Percentiles rank a stretch among this genome's conserved stretches.
Conservation (phyloP, 208 protist genomes). For the Angomonas ambiguus region DNA sequence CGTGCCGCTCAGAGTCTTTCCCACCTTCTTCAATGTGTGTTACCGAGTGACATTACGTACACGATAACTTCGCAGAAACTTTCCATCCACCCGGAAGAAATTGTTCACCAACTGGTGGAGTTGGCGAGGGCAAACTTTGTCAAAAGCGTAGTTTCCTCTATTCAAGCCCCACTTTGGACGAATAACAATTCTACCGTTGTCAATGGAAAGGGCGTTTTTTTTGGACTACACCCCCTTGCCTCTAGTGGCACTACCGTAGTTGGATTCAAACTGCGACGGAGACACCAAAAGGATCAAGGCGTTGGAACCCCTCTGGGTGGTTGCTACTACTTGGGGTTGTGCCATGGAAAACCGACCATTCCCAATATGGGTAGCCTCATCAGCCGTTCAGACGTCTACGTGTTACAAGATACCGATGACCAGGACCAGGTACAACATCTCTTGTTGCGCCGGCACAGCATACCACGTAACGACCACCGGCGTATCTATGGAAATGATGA, state of each 20-base stretch:
- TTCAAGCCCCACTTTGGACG: conserved; percentile 42
- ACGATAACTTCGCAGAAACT: neutral
- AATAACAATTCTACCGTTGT: conserved; percentile 45
- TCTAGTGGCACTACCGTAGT: conserved; percentile 62
- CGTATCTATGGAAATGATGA: conserved; percentile 85
- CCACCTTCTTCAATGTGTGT: conserved; percentile 45
- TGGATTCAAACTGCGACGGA: conserved; percentile 77
- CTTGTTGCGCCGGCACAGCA: conserved; percentile 58
- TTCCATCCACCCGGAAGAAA: conserved; percentile 14
- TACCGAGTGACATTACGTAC: conserved; percentile 46
- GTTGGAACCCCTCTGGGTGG: conserved; percentile 72
- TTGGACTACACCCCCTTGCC: conserved; percentile 58
- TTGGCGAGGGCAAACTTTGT: conserved; percentile 18
- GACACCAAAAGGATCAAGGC: conserved; percentile 51
- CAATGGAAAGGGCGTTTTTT: conserved; percentile 71
- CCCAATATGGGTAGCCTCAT: conserved; percentile 70
- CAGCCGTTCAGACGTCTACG: conserved; percentile 69
- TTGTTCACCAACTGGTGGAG: conserved; percentile 32
- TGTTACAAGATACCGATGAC: conserved; percentile 87
- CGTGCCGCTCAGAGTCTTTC: conserved; percentile 62
- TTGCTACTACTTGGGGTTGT: conserved; percentile 86
- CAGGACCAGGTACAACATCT: conserved; percentile 80
- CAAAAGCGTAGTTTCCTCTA: neutral
- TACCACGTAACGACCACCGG: conserved; percentile 65
- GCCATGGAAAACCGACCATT: conserved; percentile 61